Conservation (phyloP, 305 asterid species). For the Fraxinus sp. region DNA sequence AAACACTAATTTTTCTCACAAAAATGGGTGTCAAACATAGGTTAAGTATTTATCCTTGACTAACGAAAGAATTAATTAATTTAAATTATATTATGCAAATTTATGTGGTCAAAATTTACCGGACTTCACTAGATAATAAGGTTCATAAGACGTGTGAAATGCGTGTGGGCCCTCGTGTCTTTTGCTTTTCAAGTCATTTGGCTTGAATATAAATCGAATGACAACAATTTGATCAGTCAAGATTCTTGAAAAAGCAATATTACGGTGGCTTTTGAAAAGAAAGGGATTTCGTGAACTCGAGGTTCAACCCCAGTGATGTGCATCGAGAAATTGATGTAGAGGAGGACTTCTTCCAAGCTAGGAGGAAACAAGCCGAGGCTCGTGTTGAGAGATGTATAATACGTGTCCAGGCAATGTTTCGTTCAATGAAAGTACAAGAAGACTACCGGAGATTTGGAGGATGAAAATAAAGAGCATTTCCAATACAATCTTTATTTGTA, state of each 20-base stretch:
- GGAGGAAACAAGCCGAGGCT: conserved; percentile 57
- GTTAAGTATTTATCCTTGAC: not conserved
- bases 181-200: not conserved
- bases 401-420: conserved; percentile 90
- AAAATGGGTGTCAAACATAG: no score
- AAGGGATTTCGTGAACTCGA: not conserved
- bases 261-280: not conserved
- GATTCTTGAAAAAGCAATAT: not conserved
- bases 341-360: not conserved
- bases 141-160: not conserved
- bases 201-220: not conserved
- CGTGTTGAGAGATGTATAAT: conserved; percentile 90
- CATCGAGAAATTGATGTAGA: not conserved
- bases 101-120: not conserved
- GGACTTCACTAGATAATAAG: not conserved
- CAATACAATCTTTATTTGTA: no score
- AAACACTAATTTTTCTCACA: no score
- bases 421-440: conserved; percentile 87
- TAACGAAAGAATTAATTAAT: not conserved
- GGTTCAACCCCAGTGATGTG: not conserved
- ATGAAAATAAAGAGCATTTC: conserved; percentile 49
- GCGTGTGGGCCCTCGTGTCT: not conserved
- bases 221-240: not conserved
- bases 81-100: not conserved
- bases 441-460: conserved; percentile 56